Evolutionary conservation across 1,139 yeast genomes (phyloP), one percentile per base, ranked within the genome.

Genomic region (Oligophagozyma castellii): DNA sequence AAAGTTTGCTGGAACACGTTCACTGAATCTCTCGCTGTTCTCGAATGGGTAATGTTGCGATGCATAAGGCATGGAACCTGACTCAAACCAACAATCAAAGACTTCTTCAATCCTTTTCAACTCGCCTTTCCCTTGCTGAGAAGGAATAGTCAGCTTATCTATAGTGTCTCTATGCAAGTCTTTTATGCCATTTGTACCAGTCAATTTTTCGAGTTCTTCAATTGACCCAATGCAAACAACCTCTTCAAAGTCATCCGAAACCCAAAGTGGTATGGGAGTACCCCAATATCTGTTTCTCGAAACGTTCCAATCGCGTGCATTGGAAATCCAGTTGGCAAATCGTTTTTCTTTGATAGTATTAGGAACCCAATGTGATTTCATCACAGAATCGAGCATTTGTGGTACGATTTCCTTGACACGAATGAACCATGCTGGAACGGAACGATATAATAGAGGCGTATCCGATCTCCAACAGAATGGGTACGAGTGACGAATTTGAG

Each of bases 401-500:
- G 95, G 95, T 44, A 86, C 70, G 50, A 80, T 68, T 36, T 81
- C 86, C 40, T 70, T 72, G 35, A 89, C 78, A 55, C 93, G 79
- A 35, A 89, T 93, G 48, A 92, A 92, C 99, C 99, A 89, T 19
- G 96, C 92, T 29, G 99, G 98, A 40, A 89, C 95, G 27, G 95
- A 75, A 63, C 93, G 76, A 65, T 89, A 92, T 44, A 89, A 60
- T 56, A 89, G 72, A 29, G 99, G 99, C 23, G 99, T 92, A 55
- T 89, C 98, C 3, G 96, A 86, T 70, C 99, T 78, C 99, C 99
- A 89, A 64, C 99, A 89, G 76, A 89, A 89, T 48, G 99, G 98
- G 58, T 89, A 89, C 57, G 93, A 78, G 68, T 89, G 99, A 63
- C 75, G 74, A 39, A 89, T 65, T 64, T 89, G 96, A 27, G 83